Evolutionary conservation across 257 asterid genomes (phyloP).

Genomic region (Capsicum rhomboideum): DNA sequence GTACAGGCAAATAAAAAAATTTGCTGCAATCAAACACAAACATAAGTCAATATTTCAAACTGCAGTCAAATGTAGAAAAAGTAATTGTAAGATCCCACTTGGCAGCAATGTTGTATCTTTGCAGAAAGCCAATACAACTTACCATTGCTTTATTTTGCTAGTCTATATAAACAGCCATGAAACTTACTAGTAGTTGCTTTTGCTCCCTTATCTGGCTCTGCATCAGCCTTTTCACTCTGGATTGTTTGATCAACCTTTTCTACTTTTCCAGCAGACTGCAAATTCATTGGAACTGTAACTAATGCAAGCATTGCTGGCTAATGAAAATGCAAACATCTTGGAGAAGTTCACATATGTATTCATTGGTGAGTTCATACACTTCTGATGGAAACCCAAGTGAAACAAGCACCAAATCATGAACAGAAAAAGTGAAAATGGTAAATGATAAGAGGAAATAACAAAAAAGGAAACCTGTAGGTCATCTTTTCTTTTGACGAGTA

Average conservation of each 20-base stretch:
- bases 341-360: background rate
- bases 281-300: constrained; percentile 2
- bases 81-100: background rate
- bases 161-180: background rate
- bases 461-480: background rate
- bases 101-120: background rate
- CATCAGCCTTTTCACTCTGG: constrained; percentile 26
- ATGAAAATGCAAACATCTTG: background rate
- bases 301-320: background rate
- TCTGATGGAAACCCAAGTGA: background rate
- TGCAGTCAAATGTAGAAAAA: background rate
- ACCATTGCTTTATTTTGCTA: background rate
- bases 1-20: background rate
- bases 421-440: background rate
- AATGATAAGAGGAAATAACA: background rate
- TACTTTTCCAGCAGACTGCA: constrained; percentile 86
- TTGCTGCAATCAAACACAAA: background rate
- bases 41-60: background rate
- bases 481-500: background rate
- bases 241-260: constrained; percentile 37
- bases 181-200: constrained; percentile 42
- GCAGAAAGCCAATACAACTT: background rate
- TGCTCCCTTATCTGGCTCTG: constrained; percentile 19
- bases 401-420: background rate
- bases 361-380: background rate